Percentiles rank a stretch among this genome's conserved stretches.
Conservation (phyloP, 129 eudicot species). For the Flaveria linearis region DNA sequence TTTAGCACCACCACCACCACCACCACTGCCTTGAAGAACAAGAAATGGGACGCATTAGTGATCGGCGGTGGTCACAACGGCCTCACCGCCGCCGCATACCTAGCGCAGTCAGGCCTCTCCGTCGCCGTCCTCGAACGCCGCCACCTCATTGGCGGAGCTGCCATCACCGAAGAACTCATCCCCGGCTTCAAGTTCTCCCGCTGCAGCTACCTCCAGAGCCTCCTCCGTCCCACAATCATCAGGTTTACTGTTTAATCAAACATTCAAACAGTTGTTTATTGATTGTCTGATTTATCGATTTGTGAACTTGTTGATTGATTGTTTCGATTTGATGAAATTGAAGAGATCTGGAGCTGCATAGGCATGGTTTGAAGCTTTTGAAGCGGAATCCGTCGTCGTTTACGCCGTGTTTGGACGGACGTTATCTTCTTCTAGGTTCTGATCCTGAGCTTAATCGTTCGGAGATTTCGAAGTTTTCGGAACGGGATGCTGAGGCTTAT, state of each 20-base stretch:
- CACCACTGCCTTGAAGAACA: constrained; percentile 34
- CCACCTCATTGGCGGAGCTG: constrained; percentile 93
- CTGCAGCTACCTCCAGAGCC: constrained; percentile 99
- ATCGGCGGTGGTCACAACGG: constrained; percentile 99
- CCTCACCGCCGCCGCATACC: constrained; percentile 90
- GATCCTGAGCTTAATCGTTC: constrained; percentile 72
- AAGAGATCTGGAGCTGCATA: constrained; percentile 84
- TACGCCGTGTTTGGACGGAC: constrained; percentile 93
- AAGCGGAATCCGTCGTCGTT: constrained; percentile 84
- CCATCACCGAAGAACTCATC: constrained; percentile 89
- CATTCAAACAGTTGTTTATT: not conserved
- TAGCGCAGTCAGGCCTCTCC: constrained; percentile 87
- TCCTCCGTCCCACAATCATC: constrained; percentile 82
- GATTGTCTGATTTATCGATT: not conserved
- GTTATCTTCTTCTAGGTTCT: constrained; percentile 82
- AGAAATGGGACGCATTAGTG: constrained; percentile 90
- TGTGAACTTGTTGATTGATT: not conserved
- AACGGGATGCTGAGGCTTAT: constrained; percentile 80
- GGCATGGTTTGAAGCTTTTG: constrained; percentile 85
- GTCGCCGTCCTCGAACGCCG: constrained; percentile 99
- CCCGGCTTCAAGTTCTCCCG: constrained; percentile 96
- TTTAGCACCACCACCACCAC: constrained; percentile 35
- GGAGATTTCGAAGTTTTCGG: constrained; percentile 87
- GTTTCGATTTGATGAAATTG: constrained; percentile 16
- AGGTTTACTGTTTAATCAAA: constrained; percentile 33